Evolutionary conservation across 306 rosid species (phyloP).

Genomic region (Rosa multiflora): DNA sequence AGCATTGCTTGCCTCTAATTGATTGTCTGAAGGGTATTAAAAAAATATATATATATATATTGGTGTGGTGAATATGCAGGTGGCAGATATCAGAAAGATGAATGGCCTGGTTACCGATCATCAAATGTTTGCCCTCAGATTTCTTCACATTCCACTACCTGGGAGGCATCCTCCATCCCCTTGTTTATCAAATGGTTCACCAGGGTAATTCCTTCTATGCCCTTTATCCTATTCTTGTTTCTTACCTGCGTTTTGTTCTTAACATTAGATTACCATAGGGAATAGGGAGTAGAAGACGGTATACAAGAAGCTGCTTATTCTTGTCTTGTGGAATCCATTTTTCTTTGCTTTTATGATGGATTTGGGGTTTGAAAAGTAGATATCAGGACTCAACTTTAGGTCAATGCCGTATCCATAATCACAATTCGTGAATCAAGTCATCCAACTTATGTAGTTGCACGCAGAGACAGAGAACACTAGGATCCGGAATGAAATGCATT

Average conservation of each 20-base stretch:
- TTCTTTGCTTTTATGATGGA: background rate
- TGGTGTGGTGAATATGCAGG: constrained; percentile 47
- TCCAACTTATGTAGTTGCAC: background rate
- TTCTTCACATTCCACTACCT: constrained; percentile 81
- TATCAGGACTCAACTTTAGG: background rate
- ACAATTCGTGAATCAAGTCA: background rate
- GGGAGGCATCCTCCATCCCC: constrained; percentile 95
- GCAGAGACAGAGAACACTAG: background rate
- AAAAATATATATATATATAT: too few species aligned
- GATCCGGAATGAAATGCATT: background rate
- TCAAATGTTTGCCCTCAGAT: constrained; percentile 87
- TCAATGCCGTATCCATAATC: background rate
- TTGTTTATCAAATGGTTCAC: constrained; percentile 54
- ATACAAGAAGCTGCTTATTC: background rate
- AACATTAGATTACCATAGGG: background rate
- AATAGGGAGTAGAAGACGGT: background rate
- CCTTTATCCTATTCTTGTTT: background rate
- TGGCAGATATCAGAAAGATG: constrained; percentile 72
- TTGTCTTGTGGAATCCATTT: background rate
- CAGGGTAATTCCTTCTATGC: constrained; percentile 31
- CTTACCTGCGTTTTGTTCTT: background rate
- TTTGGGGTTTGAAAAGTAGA: background rate
- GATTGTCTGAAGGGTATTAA: background rate
- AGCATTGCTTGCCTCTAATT: background rate
- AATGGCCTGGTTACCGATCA: constrained; percentile 81